phyloP scores from a whole-genome alignment of 108 stramenopile genomes.

The Phaeodactylum tricornutum region DNA sequence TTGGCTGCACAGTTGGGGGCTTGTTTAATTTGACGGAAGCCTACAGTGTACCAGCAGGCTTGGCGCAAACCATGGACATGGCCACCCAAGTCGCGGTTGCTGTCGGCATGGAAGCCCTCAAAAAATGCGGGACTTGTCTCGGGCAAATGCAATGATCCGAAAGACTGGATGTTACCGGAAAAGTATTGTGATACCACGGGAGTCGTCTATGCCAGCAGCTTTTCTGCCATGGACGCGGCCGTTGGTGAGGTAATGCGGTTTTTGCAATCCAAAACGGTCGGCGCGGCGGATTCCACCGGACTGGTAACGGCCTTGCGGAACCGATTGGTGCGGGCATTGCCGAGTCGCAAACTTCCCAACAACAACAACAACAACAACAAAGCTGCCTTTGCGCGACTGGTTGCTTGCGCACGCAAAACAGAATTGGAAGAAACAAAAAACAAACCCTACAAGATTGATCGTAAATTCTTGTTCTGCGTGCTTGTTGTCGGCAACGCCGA shows the following conservation, averaged over 20 bases:
- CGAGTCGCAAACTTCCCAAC: constrained; percentile 50
- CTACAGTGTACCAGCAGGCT: constrained; percentile 82
- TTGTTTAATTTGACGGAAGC: constrained; percentile 51
- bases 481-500: constrained; percentile 93
- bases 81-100: constrained; percentile 94
- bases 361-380: constrained; percentile 85
- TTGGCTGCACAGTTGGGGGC: constrained; percentile 81
- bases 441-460: constrained; percentile 84
- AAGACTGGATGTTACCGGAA: constrained; percentile 86
- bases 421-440: too few species aligned
- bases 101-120: constrained; percentile 90
- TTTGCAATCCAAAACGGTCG: constrained; percentile 79
- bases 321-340: constrained; percentile 64
- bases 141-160: constrained; percentile 59
- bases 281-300: constrained; percentile 59
- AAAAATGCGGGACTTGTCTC: constrained; percentile 87
- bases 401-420: constrained; percentile 52
- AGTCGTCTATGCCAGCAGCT: constrained; percentile 91
- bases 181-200: constrained; percentile 87
- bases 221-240: constrained; percentile 95
- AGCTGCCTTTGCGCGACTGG: constrained; percentile 69
- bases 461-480: constrained; percentile 96
- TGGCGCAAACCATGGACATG: constrained; percentile 93
- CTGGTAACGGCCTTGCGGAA: constrained; percentile 71
- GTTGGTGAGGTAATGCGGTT: constrained; percentile 93